These are phyloP conservation scores for Cladosporium cucumerinum DNA, from an alignment of 2,329 filamentous ascomycete genomes.

Conservation along the genomic window DNA sequence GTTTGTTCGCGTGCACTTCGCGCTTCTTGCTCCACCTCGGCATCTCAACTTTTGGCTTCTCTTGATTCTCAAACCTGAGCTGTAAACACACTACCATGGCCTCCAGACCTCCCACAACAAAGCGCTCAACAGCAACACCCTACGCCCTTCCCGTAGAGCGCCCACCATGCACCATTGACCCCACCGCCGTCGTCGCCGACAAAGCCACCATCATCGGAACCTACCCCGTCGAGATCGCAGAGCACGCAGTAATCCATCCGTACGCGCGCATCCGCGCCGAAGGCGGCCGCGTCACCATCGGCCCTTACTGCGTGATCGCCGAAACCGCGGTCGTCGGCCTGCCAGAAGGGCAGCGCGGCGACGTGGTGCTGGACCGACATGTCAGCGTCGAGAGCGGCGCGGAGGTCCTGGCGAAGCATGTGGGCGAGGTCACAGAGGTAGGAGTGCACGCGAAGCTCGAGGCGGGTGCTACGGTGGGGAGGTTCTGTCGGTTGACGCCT, in stretches of 20 bases:
- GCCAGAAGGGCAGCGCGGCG: conserved; percentile 26
- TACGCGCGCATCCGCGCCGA: conserved; percentile 56
- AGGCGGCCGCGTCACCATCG: conserved; percentile 42
- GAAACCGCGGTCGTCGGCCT: conserved; percentile 54
- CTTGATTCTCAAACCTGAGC: not conserved
- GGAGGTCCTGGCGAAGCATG: conserved; percentile 34
- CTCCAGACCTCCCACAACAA: conserved; percentile 9
- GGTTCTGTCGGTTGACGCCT: conserved; percentile 45
- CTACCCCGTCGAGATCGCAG: conserved; percentile 73
- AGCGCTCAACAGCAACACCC: conserved; percentile 20
- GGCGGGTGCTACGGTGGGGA: conserved; percentile 44
- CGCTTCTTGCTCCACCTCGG: conserved; percentile 4
- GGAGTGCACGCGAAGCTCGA: conserved; percentile 33
- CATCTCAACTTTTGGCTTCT: not conserved
- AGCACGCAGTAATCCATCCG: conserved; percentile 81
- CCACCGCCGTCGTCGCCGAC: conserved; percentile 46
- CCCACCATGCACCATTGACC: conserved; percentile 44
- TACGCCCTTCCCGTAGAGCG: conserved; percentile 21
- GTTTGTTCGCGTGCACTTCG: not conserved
- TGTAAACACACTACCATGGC: conserved; percentile 10
- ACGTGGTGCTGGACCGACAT: conserved; percentile 39
- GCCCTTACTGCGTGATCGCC: conserved; percentile 65
- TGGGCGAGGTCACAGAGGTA: conserved; percentile 32
- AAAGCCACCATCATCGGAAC: conserved; percentile 59
- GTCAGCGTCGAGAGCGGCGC: conserved; percentile 45